Percentiles rank a stretch among this genome's conserved stretches.
Conservation (phyloP, 2,329 filamentous ascomycete genomes). For the Sordariomycetes sp. region DNA sequence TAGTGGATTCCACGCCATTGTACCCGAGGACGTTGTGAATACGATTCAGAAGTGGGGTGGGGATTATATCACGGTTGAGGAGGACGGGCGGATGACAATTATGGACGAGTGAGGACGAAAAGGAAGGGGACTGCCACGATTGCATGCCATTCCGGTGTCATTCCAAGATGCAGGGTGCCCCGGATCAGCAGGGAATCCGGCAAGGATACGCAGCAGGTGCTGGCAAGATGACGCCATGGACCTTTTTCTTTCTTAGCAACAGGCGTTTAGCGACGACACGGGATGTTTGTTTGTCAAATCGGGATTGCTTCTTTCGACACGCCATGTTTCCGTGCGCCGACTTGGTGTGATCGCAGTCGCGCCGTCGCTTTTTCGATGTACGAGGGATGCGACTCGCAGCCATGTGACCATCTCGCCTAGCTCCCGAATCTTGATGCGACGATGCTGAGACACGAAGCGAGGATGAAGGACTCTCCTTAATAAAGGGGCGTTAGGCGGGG, state of each 20-base stretch:
- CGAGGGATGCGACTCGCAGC: too few species aligned
- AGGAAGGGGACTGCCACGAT: not conserved
- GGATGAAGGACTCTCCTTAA: too few species aligned
- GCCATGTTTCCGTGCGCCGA: not conserved
- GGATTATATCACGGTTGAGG: conserved; percentile 47
- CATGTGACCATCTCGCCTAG: too few species aligned
- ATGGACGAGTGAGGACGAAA: not conserved
- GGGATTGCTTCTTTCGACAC: not conserved
- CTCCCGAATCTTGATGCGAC: too few species aligned
- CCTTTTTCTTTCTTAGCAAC: not conserved
- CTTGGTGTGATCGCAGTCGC: too few species aligned
- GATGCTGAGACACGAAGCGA: too few species aligned
- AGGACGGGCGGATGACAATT: conserved; percentile 55
- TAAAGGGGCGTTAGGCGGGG: too few species aligned
- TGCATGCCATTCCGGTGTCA: not conserved
- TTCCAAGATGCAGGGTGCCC: not conserved
- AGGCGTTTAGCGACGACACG: not conserved
- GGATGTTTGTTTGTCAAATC: not conserved
- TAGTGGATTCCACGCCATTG: conserved; percentile 68
- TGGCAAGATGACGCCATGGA: not conserved
- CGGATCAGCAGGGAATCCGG: conserved; percentile 10
- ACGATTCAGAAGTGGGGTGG: conserved; percentile 50
- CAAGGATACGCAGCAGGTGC: not conserved
- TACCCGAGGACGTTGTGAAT: conserved; percentile 55
- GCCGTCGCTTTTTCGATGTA: too few species aligned